These are phyloP conservation scores for Jaenimonas drosophilae DNA, from an alignment of 208 protist genomes.

Conservation along the genomic window DNA sequence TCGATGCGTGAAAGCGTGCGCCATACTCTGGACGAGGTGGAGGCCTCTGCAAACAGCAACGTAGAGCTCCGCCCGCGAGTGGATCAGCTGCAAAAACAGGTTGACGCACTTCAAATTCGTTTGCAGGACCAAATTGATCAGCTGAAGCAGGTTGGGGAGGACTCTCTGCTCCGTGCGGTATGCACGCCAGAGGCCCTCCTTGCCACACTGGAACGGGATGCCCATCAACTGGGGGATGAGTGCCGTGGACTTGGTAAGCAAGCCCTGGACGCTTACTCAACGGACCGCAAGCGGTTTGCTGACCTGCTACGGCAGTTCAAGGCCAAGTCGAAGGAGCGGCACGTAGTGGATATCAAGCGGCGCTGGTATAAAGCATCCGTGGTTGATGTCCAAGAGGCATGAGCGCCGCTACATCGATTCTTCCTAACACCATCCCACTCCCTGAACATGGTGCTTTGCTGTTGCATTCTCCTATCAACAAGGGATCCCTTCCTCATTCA, in stretches of 20 bases:
- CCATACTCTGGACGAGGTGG: constrained; percentile 47
- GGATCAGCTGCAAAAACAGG: constrained; percentile 32
- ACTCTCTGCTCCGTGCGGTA: constrained; percentile 37
- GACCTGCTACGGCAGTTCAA: constrained; percentile 42
- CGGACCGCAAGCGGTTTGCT: constrained; percentile 37
- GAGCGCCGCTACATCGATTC: too few relatives aligned
- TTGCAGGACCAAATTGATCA: constrained; percentile 36
- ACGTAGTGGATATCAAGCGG: constrained; percentile 65
- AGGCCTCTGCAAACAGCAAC: constrained; percentile 46
- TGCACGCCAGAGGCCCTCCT: constrained; percentile 52
- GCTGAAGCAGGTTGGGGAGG: constrained; percentile 27
- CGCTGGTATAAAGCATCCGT: constrained; percentile 29
- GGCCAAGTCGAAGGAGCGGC: constrained; percentile 36
- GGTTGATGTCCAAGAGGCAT: too few relatives aligned
- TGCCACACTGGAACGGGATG: constrained; percentile 51
- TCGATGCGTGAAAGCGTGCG: constrained; percentile 48
- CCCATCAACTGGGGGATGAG: constrained; percentile 23
- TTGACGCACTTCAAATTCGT: constrained; percentile 27
- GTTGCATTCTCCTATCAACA: too few relatives aligned
- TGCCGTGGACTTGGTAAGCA: constrained; percentile 18
- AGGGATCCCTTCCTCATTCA: background rate
- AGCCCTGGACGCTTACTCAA: constrained; percentile 27
- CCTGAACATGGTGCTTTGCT: too few relatives aligned
- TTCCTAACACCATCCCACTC: too few relatives aligned
- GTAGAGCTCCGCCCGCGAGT: constrained; percentile 30